phyloP scores from a whole-genome alignment of 352 stramenopile species.

The Blastocystis sp. region DNA sequence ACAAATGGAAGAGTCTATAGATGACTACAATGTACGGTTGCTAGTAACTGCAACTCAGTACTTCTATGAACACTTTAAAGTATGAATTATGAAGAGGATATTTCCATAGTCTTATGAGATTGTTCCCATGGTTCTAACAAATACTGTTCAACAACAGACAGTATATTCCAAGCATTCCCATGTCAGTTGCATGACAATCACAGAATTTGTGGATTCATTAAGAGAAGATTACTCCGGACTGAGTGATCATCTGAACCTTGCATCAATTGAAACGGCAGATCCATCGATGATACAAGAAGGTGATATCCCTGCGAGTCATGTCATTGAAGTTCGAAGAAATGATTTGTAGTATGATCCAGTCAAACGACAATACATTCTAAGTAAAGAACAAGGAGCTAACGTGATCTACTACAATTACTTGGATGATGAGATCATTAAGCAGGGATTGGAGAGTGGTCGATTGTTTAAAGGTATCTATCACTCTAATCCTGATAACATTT shows the following conservation, averaged over 20 bases:
- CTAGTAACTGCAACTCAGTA: constrained; percentile 76
- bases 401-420: constrained; percentile 60
- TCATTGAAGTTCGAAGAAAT: too few species aligned
- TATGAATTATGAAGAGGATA: constrained; percentile 28
- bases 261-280: constrained; percentile 18
- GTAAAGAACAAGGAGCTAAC: constrained; percentile 21
- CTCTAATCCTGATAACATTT: constrained; percentile 77
- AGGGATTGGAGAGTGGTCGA: constrained; percentile 64
- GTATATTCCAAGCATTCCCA: constrained; percentile 20
- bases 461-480: constrained; percentile 81
- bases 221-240: constrained; percentile 23
- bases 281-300: neutral
- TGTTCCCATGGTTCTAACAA: constrained; percentile 62
- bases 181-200: constrained; percentile 31
- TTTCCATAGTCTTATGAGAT: constrained; percentile 68
- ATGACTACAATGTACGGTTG: constrained; percentile 77
- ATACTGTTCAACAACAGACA: constrained; percentile 59
- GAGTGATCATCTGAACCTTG: constrained; percentile 9
- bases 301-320: neutral
- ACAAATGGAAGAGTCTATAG: constrained; percentile 67
- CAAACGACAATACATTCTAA: constrained; percentile 3
- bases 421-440: constrained; percentile 47
- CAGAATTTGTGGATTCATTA: constrained; percentile 26
- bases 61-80: constrained; percentile 68
- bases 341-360: constrained; percentile 5